Evolutionary conservation across 257 asterid genomes (phyloP).

Genomic region (Leptodermis oblonga): DNA sequence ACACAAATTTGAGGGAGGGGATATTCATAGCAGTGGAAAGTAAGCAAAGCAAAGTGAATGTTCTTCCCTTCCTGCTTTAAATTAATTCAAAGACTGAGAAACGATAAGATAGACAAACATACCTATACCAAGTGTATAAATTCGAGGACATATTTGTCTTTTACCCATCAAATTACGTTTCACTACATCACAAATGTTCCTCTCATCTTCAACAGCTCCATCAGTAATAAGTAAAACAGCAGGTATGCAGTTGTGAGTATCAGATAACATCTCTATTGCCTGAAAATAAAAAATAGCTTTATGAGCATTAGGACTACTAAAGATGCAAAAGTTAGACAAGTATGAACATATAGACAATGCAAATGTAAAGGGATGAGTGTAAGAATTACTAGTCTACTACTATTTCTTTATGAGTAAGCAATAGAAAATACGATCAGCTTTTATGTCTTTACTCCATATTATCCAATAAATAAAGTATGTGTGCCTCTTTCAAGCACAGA

Average conservation of each 20-base stretch:
- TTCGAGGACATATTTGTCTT: conserved; percentile 55
- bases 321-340: not conserved
- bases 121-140: conserved; percentile 92
- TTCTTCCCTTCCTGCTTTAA: not conserved
- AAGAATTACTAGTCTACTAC: not conserved
- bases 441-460: not conserved
- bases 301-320: not conserved
- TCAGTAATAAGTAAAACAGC: conserved; percentile 75
- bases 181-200: conserved; percentile 62
- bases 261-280: conserved; percentile 75
- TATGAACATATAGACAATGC: conserved; percentile 2
- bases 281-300: conserved; percentile 31
- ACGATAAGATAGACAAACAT: conserved; percentile 12
- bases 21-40: not conserved
- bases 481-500: not conserved
- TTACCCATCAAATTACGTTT: conserved; percentile 39
- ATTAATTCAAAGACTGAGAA: not conserved
- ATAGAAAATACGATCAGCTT: not conserved
- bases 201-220: conserved; percentile 91
- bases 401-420: not conserved
- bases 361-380: not conserved
- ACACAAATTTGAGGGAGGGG: not conserved
- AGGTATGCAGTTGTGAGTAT: conserved; percentile 48
- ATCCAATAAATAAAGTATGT: not conserved
- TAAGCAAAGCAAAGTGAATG: not conserved